A percentile compares a stretch with the other conserved stretches of the same genome.
These are phyloP conservation scores for Talaromyces sp. DNA, from an alignment of 2,329 filamentous ascomycete species.

Conservation along the genomic window DNA sequence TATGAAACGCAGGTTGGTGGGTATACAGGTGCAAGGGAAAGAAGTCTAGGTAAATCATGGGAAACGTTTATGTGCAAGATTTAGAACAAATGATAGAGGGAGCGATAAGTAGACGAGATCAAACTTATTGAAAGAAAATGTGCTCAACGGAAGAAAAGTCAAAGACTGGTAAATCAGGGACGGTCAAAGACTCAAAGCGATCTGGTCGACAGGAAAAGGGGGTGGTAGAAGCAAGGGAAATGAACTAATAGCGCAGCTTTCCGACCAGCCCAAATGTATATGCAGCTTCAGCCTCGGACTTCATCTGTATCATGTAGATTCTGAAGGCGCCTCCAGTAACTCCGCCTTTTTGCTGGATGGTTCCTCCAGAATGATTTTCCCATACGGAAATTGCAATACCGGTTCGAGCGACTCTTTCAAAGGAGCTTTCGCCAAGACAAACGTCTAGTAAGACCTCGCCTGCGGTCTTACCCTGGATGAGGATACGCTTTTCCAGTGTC, in stretches of 20 bases:
- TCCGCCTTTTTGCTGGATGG: constrained; percentile 51
- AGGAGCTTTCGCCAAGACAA: constrained; percentile 76
- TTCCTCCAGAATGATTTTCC: constrained; percentile 65
- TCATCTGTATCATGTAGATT: constrained; percentile 63
- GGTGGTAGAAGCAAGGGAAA: background rate
- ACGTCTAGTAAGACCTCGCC: constrained; percentile 71
- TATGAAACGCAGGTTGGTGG: background rate
- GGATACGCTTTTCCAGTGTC: constrained; percentile 73
- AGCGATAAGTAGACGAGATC: background rate
- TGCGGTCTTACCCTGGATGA: constrained; percentile 66
- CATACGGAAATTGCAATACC: constrained; percentile 87
- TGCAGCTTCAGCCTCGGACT: constrained; percentile 49
- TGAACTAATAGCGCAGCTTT: constrained; percentile 45
- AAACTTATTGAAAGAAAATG: too few species aligned
- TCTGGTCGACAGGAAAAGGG: background rate
- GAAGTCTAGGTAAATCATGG: background rate
- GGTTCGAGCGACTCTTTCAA: constrained; percentile 74
- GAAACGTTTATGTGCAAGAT: background rate
- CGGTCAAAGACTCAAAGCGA: background rate
- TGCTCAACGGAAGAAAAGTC: background rate
- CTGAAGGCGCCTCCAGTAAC: constrained; percentile 54
- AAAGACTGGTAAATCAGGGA: background rate
- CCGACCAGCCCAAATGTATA: constrained; percentile 53
- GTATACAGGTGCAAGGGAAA: constrained; percentile 1
- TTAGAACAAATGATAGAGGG: background rate